Evolutionary conservation across 306 rosid species (phyloP), one percentile per base, ranked within the genome.

Genomic region (Trichosanthes truncata): DNA sequence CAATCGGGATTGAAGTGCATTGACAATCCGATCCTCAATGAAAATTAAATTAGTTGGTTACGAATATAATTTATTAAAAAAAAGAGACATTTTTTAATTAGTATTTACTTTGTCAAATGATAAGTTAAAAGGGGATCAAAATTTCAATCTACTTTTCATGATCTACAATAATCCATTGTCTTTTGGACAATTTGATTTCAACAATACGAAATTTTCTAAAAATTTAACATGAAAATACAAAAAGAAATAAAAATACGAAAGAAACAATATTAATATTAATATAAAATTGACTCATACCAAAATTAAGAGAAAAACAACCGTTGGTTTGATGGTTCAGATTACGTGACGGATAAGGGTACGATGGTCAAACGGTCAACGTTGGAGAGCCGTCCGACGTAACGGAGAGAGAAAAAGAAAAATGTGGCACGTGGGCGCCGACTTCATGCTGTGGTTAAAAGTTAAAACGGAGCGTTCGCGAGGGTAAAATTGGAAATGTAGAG

Each of bases 301-400:
- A 45, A 23, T 71, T 25, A 40, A 25, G 35, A 11, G 75, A 40
- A 41, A 68, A 31, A 61, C 33, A 61, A 41, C 31, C 12, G 14
- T 9, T 68, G 53, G 74, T 15, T 9, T 68, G 53, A 51, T 15
- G 18, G 41, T 6, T 63, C 21, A 43, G 59, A 48, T 49, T 29
- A 29, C 46, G 78, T 31, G 78, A 48, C 31, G 26, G 63, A 74
- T 40, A 23, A 41, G 41, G 31, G 21, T n/a, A 31, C 46, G 43
- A 49, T 17, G 78, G 78, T 74, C 45, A 74, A 74, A 74, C 23
- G n/a, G 78, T 74, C 43, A 73, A 73, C 56, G 78, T 48, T 48
- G 13, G 7, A 12, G 26, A 36, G 72, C 46, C 72, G 46, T 65
- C 14, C 6, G 78, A 26, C 26, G 61, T 74, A 74, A 73, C 78